These are phyloP conservation scores for Aspergillus sp. DNA, from an alignment of 2,329 filamentous ascomycete genomes.

Conservation along the genomic window DNA sequence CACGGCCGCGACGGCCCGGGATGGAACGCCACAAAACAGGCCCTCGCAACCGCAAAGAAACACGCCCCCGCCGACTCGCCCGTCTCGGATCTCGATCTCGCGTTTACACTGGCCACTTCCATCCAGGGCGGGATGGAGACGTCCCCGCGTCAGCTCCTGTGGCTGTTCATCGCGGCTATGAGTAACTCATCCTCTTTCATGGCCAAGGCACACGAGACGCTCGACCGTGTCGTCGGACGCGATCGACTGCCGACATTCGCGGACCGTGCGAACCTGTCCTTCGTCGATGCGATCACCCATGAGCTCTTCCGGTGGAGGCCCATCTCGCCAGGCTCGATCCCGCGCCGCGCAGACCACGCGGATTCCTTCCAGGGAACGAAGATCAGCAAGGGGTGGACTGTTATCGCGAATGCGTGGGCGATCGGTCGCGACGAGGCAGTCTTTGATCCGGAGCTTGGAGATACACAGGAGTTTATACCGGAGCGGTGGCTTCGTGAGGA, in stretches of 20 bases:
- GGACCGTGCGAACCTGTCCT: conserved; percentile 31
- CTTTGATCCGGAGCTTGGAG: conserved; percentile 25
- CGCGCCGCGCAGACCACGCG: conserved; percentile 49
- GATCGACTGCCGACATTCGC: conserved; percentile 34
- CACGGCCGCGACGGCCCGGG: conserved; percentile 17
- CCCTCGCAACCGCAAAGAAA: conserved; percentile 36
- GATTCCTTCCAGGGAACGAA: conserved; percentile 49
- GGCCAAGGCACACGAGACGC: conserved; percentile 35
- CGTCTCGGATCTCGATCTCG: conserved; percentile 47
- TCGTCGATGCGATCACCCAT: conserved; percentile 36
- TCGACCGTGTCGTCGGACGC: conserved; percentile 34
- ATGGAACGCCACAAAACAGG: conserved; percentile 31
- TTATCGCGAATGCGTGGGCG: conserved; percentile 48
- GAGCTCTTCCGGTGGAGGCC: conserved; percentile 43
- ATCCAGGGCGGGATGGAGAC: conserved; percentile 54
- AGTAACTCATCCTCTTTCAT: conserved; percentile 43
- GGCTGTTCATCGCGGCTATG: conserved; percentile 50
- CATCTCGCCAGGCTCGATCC: conserved; percentile 47
- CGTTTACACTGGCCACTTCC: conserved; percentile 48
- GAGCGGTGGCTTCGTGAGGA: conserved; percentile 19
- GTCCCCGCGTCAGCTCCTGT: conserved; percentile 49
- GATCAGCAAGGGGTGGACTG: conserved; percentile 49
- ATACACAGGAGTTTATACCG: conserved; percentile 19
- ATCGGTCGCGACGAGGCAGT: conserved; percentile 45
- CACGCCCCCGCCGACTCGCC: conserved; percentile 23